Conservation (phyloP, 2,329 filamentous ascomycete species). For the Botrytis aclada region DNA sequence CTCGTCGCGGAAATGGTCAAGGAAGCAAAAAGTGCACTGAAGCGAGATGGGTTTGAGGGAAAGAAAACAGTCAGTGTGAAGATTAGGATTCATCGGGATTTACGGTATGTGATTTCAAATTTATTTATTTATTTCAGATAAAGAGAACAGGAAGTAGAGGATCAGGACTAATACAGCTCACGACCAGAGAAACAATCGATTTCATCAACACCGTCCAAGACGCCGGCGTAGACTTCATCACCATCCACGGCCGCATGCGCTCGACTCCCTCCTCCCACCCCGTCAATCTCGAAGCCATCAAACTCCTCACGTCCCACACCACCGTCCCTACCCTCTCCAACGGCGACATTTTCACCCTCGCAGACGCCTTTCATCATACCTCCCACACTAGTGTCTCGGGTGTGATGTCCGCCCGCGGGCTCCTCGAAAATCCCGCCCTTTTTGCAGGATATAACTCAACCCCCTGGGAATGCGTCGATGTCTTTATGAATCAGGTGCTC, state of each 20-base stretch:
- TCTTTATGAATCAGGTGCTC: constrained; percentile 58
- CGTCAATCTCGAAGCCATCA: constrained; percentile 60
- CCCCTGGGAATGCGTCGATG: constrained; percentile 60
- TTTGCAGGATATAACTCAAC: constrained; percentile 54
- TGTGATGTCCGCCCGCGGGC: constrained; percentile 67
- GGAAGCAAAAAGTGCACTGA: constrained; percentile 52
- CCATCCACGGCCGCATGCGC: constrained; percentile 65
- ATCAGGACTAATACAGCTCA: not conserved
- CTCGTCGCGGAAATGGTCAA: constrained; percentile 64
- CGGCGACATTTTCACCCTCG: constrained; percentile 64
- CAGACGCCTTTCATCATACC: constrained; percentile 14
- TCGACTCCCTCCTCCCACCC: constrained; percentile 59
- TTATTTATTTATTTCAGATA: not conserved
- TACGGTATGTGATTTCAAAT: constrained; percentile 44
- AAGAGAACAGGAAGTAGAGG: fast-evolving
- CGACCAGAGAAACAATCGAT: constrained; percentile 45
- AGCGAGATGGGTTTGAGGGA: constrained; percentile 50
- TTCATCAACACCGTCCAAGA: constrained; percentile 62
- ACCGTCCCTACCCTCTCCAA: constrained; percentile 48
- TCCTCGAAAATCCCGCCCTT: constrained; percentile 65
- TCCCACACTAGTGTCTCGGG: constrained; percentile 45
- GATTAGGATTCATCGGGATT: constrained; percentile 64
- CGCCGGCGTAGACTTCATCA: constrained; percentile 62
- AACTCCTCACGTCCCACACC: constrained; percentile 28
- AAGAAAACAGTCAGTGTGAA: constrained; percentile 61